Percentiles rank a stretch among this genome's conserved stretches.
Conservation (phyloP, 345 rosid genomes). For the Rubroshorea leprosula region DNA sequence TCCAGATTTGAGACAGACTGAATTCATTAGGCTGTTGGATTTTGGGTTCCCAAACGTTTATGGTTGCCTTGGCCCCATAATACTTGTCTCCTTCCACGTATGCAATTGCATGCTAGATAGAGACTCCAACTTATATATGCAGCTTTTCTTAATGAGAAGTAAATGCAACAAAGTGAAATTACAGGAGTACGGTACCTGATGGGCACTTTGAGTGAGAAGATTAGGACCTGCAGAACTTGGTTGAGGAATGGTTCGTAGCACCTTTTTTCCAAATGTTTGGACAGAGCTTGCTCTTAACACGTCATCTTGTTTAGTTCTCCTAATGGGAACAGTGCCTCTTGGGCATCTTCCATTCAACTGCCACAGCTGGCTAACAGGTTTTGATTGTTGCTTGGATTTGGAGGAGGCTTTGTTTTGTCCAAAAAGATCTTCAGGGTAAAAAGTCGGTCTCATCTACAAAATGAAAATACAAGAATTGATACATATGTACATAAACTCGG, state of each 20-base stretch:
- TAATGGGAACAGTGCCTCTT: constrained; percentile 55
- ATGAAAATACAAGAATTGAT: not conserved
- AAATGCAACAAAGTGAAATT: not conserved
- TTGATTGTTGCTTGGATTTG: constrained; percentile 19
- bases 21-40: constrained; percentile 59
- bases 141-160: not conserved
- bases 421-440: constrained; percentile 38
- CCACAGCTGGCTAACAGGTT: constrained; percentile 44
- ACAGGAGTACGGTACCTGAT: constrained; percentile 26
- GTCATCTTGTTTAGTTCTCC: constrained; percentile 55
- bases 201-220: constrained; percentile 43
- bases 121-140: constrained; percentile 4
- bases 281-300: constrained; percentile 53
- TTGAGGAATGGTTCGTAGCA: constrained; percentile 39
- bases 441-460: constrained; percentile 45
- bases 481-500: not conserved
- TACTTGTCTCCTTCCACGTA: constrained; percentile 62
- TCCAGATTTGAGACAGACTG: constrained; percentile 73
- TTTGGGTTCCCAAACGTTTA: constrained; percentile 74
- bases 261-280: constrained; percentile 57
- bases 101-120: constrained; percentile 51
- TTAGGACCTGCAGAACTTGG: constrained; percentile 53
- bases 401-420: constrained; percentile 32
- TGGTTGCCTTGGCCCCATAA: constrained; percentile 63
- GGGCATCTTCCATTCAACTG: constrained; percentile 53